Percentiles rank a stretch among this genome's conserved stretches.
Conservation (phyloP, 140 eudicot genomes). For the Anethum foeniculum region DNA sequence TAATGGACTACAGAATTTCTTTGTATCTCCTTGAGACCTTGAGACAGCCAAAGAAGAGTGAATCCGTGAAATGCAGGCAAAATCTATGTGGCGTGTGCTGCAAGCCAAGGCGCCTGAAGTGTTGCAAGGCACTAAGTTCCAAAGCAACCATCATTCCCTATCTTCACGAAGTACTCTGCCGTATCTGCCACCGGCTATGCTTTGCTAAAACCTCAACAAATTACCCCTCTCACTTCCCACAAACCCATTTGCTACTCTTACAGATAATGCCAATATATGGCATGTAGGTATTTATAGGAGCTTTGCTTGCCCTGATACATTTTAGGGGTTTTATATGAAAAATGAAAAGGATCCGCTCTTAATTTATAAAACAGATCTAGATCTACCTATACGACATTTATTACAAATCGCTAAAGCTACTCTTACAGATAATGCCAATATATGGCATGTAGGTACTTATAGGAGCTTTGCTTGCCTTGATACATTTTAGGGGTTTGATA, state of each 20-base stretch:
- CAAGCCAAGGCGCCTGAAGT: no score
- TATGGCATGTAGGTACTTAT: conserved; percentile 43
- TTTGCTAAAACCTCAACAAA: conserved; percentile 38
- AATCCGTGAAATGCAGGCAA: background rate
- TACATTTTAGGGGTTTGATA: conserved; percentile 46
- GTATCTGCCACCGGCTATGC: conserved; percentile 83
- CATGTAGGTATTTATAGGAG: conserved; percentile 38
- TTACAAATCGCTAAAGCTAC: conserved; percentile 36
- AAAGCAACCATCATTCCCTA: background rate
- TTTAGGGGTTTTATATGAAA: conserved; percentile 39
- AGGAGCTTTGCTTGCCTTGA: conserved; percentile 52
- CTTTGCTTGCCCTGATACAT: conserved; percentile 55
- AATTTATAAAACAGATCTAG: conserved; percentile 53
- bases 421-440: conserved; percentile 37
- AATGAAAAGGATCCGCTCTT: conserved; percentile 35
- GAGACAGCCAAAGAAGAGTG: background rate
- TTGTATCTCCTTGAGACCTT: background rate
- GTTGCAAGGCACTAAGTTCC: background rate
- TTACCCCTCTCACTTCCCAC: conserved; percentile 37
- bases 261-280: conserved; percentile 43
- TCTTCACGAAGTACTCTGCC: conserved; percentile 36
- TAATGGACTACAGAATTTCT: background rate
- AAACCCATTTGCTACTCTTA: conserved; percentile 47
- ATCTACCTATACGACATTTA: conserved; percentile 65
- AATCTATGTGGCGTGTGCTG: background rate